A percentile compares a stretch with the other conserved stretches of the same genome.
Conservation (phyloP, 2,329 filamentous ascomycete genomes). For the Colletotrichum cereale region DNA sequence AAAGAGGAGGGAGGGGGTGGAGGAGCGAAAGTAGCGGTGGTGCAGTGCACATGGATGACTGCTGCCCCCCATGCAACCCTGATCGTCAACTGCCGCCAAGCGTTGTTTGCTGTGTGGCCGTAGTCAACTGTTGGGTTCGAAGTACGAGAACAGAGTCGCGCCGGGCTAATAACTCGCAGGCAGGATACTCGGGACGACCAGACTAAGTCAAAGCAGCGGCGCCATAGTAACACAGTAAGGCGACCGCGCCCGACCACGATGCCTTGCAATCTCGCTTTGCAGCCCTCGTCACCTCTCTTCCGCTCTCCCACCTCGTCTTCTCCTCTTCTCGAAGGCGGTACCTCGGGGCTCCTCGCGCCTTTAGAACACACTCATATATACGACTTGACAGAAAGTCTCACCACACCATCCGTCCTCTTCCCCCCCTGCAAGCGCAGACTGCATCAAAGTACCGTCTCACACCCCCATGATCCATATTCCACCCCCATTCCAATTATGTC, state of each 20-base stretch:
- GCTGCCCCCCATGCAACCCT: slow-evolving; percentile 39
- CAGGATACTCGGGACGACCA: slow-evolving; percentile 26
- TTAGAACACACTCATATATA: slow-evolving; percentile 32
- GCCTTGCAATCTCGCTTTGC: slow-evolving; percentile 31
- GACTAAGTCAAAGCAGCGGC: slow-evolving; percentile 39
- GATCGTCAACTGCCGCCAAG: slow-evolving; percentile 42
- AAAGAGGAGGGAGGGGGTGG: slow-evolving; percentile 12
- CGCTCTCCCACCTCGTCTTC: slow-evolving; percentile 12
- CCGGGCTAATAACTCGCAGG: slow-evolving; percentile 26
- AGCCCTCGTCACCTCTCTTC: slow-evolving; percentile 18
- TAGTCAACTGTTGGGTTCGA: slow-evolving; percentile 30
- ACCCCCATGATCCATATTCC: slow-evolving; percentile 33
- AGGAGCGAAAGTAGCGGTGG: slow-evolving; percentile 39
- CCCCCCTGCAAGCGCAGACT: slow-evolving; percentile 40
- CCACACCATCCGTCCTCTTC: slow-evolving; percentile 24
- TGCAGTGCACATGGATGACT: slow-evolving; percentile 36
- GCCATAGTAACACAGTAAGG: slow-evolving; percentile 12
- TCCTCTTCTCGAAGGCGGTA: slow-evolving; percentile 1
- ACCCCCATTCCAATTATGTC: slow-evolving; percentile 57
- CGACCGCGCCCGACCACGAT: slow-evolving; percentile 19
- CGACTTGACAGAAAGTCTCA: slow-evolving; percentile 40
- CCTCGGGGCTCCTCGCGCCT: not conserved
- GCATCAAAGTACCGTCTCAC: slow-evolving; percentile 29
- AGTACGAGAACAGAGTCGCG: slow-evolving; percentile 36
- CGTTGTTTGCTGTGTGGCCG: slow-evolving; percentile 38